A percentile compares a stretch with the other conserved stretches of the same genome.
Evolutionary conservation across 148 eudicot species (phyloP).

Genomic region (Cornus suecica): DNA sequence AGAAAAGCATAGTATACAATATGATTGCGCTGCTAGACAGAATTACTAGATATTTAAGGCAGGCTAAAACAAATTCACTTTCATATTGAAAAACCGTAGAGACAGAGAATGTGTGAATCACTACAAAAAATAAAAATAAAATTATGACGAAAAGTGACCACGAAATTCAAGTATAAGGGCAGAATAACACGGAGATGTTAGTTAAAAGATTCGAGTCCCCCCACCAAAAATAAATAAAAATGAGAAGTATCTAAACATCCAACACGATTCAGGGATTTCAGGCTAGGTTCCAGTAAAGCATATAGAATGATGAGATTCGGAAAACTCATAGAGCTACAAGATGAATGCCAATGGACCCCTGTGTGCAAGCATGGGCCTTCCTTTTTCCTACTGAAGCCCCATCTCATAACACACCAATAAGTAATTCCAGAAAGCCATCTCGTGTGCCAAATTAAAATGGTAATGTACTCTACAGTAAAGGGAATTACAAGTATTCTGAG

Average conservation of each 20-base stretch:
- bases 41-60: no score
- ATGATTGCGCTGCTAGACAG: no score
- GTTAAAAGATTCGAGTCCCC: no score
- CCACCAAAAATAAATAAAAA: background rate
- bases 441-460: background rate
- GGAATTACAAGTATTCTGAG: background rate
- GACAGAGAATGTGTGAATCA: no score
- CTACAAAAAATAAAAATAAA: no score
- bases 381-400: background rate
- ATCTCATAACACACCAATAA: background rate
- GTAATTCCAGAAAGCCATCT: background rate
- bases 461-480: background rate
- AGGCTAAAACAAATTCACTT: no score
- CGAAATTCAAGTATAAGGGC: no score
- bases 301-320: background rate
- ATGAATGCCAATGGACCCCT: background rate
- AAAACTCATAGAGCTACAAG: background rate
- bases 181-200: no score
- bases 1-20: no score
- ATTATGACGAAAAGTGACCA: no score
- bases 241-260: background rate
- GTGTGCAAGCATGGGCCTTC: background rate
- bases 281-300: background rate
- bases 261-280: background rate
- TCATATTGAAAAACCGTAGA: no score